Percentiles rank a stretch among this genome's conserved stretches.
Evolutionary conservation across 2,329 filamentous ascomycete genomes (phyloP).

Genomic region (Curvularia verruculosa): DNA sequence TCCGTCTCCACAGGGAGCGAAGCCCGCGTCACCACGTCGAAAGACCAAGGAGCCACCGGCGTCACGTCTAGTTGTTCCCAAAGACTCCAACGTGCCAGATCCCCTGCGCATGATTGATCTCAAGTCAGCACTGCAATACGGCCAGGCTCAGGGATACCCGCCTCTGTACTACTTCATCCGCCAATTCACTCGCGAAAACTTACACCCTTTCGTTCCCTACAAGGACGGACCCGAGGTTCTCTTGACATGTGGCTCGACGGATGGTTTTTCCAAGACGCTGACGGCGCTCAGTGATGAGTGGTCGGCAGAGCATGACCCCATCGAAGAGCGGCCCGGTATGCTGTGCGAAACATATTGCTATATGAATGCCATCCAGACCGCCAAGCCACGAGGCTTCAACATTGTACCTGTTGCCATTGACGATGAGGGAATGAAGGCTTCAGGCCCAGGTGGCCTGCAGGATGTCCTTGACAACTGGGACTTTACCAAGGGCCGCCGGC

Average conservation of each 20-base stretch:
- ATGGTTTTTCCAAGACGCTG: conserved; percentile 80
- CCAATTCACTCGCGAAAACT: conserved; percentile 74
- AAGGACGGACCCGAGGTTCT: conserved; percentile 76
- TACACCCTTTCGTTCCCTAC: conserved; percentile 85
- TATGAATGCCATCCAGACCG: conserved; percentile 74
- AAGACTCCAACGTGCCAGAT: conserved; percentile 65
- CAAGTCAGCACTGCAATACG: conserved; percentile 84
- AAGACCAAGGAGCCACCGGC: conserved; percentile 37
- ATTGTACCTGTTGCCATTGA: conserved; percentile 78
- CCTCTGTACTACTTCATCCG: conserved; percentile 78
- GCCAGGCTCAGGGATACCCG: conserved; percentile 79
- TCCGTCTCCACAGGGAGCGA: conserved; percentile 32
- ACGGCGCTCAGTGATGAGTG: conserved; percentile 79
- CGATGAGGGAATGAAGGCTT: conserved; percentile 76
- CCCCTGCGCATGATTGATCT: conserved; percentile 76
- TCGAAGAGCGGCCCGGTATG: conserved; percentile 74
- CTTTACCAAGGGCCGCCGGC: conserved; percentile 70
- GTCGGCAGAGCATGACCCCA: conserved; percentile 70
- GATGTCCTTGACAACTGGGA: conserved; percentile 88
- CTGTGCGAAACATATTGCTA: conserved; percentile 83
- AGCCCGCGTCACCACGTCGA: conserved; percentile 29
- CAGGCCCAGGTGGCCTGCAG: conserved; percentile 73
- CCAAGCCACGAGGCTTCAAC: conserved; percentile 71
- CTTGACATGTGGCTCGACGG: conserved; percentile 81
- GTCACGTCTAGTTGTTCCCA: conserved; percentile 72